These are phyloP conservation scores for Agastache rugosa DNA, from an alignment of 257 asterid species.

Conservation along the genomic window DNA sequence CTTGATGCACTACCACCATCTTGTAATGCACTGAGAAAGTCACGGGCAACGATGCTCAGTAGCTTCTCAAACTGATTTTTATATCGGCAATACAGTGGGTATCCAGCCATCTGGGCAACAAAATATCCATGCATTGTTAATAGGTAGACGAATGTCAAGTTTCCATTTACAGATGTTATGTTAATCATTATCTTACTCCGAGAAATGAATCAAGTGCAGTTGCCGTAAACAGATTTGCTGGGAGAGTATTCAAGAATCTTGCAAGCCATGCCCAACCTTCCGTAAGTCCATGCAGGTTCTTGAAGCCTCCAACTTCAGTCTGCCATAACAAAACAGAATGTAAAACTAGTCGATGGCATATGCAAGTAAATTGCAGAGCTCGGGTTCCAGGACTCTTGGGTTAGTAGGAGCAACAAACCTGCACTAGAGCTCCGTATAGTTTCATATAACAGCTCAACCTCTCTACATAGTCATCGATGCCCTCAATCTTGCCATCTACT, in stretches of 20 bases:
- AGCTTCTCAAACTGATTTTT: conserved; percentile 72
- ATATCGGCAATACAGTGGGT: conserved; percentile 58
- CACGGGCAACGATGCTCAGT: conserved; percentile 48
- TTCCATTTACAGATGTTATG: neutral
- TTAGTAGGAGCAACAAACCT: conserved; percentile 56
- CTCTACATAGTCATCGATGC: conserved; percentile 53
- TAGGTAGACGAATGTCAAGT: neutral
- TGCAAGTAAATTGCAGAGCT: neutral
- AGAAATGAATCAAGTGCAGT: conserved; percentile 76
- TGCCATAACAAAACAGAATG: conserved; percentile 41
- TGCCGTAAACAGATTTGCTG: conserved; percentile 80
- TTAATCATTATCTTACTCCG: conserved; percentile 58
- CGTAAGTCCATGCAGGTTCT: conserved; percentile 68
- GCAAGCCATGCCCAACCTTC: conserved; percentile 99
- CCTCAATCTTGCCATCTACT: conserved; percentile 68
- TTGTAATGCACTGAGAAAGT: conserved; percentile 57
- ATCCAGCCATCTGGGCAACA: conserved; percentile 78
- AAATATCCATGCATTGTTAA: conserved; percentile 28
- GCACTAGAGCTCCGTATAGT: conserved; percentile 90
- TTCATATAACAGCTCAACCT: conserved; percentile 72
- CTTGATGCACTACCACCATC: conserved; percentile 49
- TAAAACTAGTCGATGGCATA: neutral
- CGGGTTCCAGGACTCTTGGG: neutral
- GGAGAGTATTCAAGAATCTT: conserved; percentile 78
- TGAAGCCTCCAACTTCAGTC: conserved; percentile 67